Base-by-base conservation (phyloP, 192 early-diverging fungal genomes). In the Entomortierella parvispora region DNA sequence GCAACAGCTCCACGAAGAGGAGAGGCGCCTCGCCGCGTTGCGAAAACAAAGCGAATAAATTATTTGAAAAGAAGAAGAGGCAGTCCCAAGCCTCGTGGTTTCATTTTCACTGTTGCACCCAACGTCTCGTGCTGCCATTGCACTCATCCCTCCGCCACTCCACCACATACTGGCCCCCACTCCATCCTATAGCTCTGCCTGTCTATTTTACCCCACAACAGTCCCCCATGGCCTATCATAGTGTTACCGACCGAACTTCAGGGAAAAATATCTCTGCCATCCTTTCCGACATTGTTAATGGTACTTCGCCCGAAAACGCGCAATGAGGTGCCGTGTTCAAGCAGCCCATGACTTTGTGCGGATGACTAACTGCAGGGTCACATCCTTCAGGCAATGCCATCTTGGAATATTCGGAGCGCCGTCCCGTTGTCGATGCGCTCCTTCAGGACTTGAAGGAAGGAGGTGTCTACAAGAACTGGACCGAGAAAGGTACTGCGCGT, bases 391-490 rank as follows among this genome's bases (percentile, higher is more conserved):
- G 72, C 10, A 76, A 63, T 44, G 47, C 68, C 37, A 46, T 68
- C 25, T 49, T 77, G 12, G 58, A 61, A 5, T 64, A 68, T 22
- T 28, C 52, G 2, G 74, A 77, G 12, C 65, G 61, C 15, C 47
- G 56, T 6, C 61, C 59, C 1, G 55, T 63, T 0, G 66, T 77
- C 8, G 65, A 77, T 29, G 65, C 74, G 0, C 74, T 77, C 32
- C 34, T 77, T 34, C 51, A 64, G 17, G 74, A 77, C 61, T 31
- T 77, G 33, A 77, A 68, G n/a, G 74, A 77, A 48, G 74, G 74
- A 31, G 66, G 74, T 12, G 34, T 77, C 10, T 22, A 53, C 31
- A 77, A 55, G 45, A 58, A 57, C 40, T 77, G 74, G 74, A 63
- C 44, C 29, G 74, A 68, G 22, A 58, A 65, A 68, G 74, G 74